Evolutionary conservation across 2,329 filamentous ascomycete genomes (phyloP), one percentile per base, ranked within the genome.

Genomic region (Bipolaris zeicola): DNA sequence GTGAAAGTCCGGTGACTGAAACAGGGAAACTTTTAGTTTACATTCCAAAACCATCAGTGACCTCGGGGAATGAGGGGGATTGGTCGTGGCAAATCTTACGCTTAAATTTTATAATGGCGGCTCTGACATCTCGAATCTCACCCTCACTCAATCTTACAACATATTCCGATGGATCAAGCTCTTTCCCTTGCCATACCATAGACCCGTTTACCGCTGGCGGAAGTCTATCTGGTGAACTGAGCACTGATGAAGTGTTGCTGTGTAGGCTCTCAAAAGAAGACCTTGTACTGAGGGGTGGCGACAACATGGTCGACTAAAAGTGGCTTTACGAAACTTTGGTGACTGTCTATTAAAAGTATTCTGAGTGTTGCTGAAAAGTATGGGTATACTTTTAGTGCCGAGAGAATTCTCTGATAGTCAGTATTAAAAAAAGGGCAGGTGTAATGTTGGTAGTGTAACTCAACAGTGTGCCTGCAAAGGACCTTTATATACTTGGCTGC

Each of bases 71-170:
- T 28, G 26, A 28, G 26, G 26, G 26, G 2, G 26, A 28, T 28
- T 13, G 26, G 16, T 50, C 33, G 26, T n/a, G 36, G 6, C 42
- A 34, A 10, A 61, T 28, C 68, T 57, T 64, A 71, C 70, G 60
- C 47, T 71, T 73, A 57, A 75, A 71, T 39, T 63, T 62, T 41
- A 75, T 66, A 3, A 76, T 67, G 31, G 72, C 73, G n/a, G 68
- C 66, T 13, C 69, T 62, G 34, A 76, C 66, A 42, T 67, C 60
- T 20, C 66, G 64, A 10, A 76, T 52, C 31, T 75, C 73, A 10
- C 57, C 44, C 14, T 52, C 43, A 16, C 50, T 55, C 5, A 76
- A 63, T n/a, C 67, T n/a, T 34, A 69, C 44, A 22, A 75, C 50
- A 47, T 75, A 75, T 6, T 69, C 56, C 7, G 56, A 18, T 6